A percentile compares a stretch with the other conserved stretches of the same genome.
Evolutionary conservation across 306 rosid genomes (phyloP).

Genomic region (Sesbania bispinosa): DNA sequence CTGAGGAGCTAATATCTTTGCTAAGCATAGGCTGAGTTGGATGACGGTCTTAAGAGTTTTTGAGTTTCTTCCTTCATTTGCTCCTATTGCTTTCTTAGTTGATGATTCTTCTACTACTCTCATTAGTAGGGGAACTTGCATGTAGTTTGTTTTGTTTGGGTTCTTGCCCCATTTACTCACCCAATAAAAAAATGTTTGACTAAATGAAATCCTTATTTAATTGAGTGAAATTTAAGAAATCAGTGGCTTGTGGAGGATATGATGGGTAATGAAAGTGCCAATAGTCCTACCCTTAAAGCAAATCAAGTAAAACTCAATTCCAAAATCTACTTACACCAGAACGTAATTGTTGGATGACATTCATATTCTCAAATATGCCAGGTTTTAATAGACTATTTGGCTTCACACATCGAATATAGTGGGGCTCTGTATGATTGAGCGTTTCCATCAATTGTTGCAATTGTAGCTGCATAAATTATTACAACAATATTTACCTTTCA

Average conservation of each 20-base stretch:
- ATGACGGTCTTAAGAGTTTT: too few species aligned
- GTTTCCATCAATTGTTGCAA: conserved; percentile 93
- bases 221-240: conserved; percentile 2
- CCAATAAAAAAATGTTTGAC: conserved; percentile 2
- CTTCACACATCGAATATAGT: conserved; percentile 94
- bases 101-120: too few species aligned
- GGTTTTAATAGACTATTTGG: conserved; percentile 69
- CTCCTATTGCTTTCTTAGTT: too few species aligned
- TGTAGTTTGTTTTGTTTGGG: too few species aligned
- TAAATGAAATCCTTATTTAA: not conserved
- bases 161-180: too few species aligned
- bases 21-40: too few species aligned
- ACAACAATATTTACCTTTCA: conserved; percentile 29
- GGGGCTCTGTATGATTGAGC: conserved; percentile 71
- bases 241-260: conserved; percentile 6
- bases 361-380: conserved; percentile 62
- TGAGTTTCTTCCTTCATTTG: too few species aligned
- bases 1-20: too few species aligned
- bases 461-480: conserved; percentile 68
- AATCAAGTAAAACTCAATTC: conserved; percentile 21
- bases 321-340: conserved; percentile 71
- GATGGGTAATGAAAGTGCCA: conserved; percentile 10
- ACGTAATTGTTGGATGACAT: conserved; percentile 75
- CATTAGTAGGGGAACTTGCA: too few species aligned
- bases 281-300: conserved; percentile 19